Evolutionary conservation across 352 stramenopile species (phyloP).

Genomic region (Globisporangium radiosum): DNA sequence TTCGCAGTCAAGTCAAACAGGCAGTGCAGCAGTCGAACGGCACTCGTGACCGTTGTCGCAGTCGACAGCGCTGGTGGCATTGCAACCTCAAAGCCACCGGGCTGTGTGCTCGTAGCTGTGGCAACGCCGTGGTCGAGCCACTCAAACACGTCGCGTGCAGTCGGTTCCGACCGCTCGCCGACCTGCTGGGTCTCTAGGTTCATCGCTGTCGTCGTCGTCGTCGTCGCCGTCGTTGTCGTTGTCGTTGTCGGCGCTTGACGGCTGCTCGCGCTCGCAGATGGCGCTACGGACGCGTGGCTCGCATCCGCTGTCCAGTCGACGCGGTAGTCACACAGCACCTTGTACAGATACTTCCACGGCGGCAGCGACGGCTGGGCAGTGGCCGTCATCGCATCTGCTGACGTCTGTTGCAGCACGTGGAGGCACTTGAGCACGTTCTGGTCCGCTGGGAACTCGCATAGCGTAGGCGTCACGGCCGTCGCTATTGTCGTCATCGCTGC

Average conservation of each 20-base stretch:
- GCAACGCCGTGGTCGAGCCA: constrained; percentile 13
- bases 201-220: neutral
- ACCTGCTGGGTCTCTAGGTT: neutral
- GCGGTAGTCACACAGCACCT: constrained; percentile 60
- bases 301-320: constrained; percentile 40
- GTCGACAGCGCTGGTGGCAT: neutral
- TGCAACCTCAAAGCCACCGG: too few relatives aligned
- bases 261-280: too few relatives aligned
- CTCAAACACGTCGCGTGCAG: constrained; percentile 10
- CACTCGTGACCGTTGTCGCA: constrained; percentile 21
- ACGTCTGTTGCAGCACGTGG: constrained; percentile 33
- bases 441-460: constrained; percentile 49
- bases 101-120: neutral
- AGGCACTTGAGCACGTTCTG: constrained; percentile 79
- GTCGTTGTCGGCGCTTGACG: too few relatives aligned
- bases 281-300: neutral
- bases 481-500: constrained; percentile 7
- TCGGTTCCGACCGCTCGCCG: neutral
- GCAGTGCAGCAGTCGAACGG: constrained; percentile 49
- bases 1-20: constrained; percentile 42
- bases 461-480: constrained; percentile 6
- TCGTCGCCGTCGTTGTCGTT: neutral
- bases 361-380: constrained; percentile 13
- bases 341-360: constrained; percentile 75
- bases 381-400: neutral